phyloP scores from a whole-genome alignment of 2,329 filamentous ascomycete species.

The Scytalidium sp. region DNA sequence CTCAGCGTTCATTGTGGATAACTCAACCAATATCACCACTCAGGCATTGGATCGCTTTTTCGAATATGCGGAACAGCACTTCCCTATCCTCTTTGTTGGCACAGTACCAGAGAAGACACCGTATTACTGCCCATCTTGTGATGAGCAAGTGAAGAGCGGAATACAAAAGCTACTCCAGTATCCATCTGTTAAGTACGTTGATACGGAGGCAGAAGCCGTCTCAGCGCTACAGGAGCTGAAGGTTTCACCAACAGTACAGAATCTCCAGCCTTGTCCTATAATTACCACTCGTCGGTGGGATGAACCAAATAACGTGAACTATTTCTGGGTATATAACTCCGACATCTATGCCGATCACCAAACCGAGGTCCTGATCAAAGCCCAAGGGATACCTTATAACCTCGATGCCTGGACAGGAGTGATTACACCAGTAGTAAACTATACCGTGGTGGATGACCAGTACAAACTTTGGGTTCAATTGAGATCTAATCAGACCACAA shows the following conservation, averaged over 20 bases:
- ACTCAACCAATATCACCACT: constrained; percentile 4
- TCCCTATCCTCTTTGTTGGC: constrained; percentile 8
- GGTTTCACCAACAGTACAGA: constrained; percentile 1
- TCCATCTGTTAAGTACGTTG: constrained; percentile 2
- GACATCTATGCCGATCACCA: constrained; percentile 3
- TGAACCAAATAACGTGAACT: constrained; percentile 7
- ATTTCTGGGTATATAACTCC: constrained; percentile 6
- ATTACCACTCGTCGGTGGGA: constrained; percentile 7
- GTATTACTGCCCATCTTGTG: constrained; percentile 3
- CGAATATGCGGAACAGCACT: constrained; percentile 4
- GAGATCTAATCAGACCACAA: constrained; percentile 3
- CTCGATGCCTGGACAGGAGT: constrained; percentile 8
- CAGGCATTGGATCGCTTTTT: constrained; percentile 1
- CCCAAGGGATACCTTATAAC: constrained; percentile 3
- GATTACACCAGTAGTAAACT: constrained; percentile 1
- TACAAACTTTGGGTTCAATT: constrained; percentile 3
- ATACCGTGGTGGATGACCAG: background rate
- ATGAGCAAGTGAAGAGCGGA: constrained; percentile 3
- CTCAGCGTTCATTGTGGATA: constrained; percentile 6
- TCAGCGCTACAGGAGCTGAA: background rate
- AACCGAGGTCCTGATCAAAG: constrained; percentile 6
- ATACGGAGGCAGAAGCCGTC: constrained; percentile 1
- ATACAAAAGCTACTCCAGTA: constrained; percentile 1
- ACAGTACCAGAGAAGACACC: constrained; percentile 1
- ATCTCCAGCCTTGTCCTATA: constrained; percentile 3